Conservation (phyloP, 2,329 filamentous ascomycete genomes). For the Trichoderma sp. region DNA sequence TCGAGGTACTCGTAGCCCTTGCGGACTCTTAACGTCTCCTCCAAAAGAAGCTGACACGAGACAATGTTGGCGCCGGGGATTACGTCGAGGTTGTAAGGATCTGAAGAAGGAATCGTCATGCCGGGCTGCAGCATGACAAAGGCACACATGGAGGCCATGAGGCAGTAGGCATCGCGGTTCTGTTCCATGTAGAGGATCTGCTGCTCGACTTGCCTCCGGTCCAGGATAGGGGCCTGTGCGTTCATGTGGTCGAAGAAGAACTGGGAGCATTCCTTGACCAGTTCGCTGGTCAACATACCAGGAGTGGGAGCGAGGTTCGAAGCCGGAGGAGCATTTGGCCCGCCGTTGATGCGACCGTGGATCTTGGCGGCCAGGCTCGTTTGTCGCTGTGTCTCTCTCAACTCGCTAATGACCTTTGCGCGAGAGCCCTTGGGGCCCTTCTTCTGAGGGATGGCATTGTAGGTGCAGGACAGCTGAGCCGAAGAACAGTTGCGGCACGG, state of each 20-base stretch:
- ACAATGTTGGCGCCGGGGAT: slow-evolving; percentile 59
- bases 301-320: slow-evolving; percentile 53
- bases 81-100: slow-evolving; percentile 55
- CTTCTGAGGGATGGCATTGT: slow-evolving; percentile 72
- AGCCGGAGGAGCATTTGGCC: slow-evolving; percentile 47
- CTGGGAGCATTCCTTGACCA: slow-evolving; percentile 63
- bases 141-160: slow-evolving; percentile 62
- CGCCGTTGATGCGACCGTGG: slow-evolving; percentile 57
- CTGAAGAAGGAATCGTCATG: slow-evolving; percentile 57
- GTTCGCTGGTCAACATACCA: slow-evolving; percentile 58
- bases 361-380: slow-evolving; percentile 61
- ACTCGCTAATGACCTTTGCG: slow-evolving; percentile 72
- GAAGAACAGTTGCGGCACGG: slow-evolving; percentile 70
- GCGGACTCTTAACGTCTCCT: slow-evolving; percentile 64
- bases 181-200: slow-evolving; percentile 60
- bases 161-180: slow-evolving; percentile 61
- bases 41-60: slow-evolving; percentile 63
- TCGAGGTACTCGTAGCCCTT: slow-evolving; percentile 61
- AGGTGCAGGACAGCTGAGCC: slow-evolving; percentile 66
- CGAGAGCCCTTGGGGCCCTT: slow-evolving; percentile 73
- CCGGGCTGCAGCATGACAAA: slow-evolving; percentile 69
- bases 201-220: slow-evolving; percentile 56
- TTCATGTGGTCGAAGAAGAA: slow-evolving; percentile 70
- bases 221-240: slow-evolving; percentile 59
- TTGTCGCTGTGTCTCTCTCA: slow-evolving; percentile 66